phyloP scores from a whole-genome alignment of 2,329 filamentous ascomycete species.

The Pseudogymnoascus destructans region DNA sequence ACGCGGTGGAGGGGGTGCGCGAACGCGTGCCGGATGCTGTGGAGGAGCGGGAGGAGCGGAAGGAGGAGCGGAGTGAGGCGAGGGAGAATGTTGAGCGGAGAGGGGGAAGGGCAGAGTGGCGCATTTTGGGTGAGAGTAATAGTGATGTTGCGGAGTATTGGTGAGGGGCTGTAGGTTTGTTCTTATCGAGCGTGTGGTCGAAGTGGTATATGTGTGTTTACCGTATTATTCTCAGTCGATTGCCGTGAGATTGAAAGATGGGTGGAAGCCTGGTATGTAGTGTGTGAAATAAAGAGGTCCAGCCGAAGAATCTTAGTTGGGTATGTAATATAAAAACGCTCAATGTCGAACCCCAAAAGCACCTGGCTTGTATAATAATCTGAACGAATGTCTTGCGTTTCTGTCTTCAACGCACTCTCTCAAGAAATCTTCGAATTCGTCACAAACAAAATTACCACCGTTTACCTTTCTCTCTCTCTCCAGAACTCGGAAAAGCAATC shows the following conservation, averaged over 20 bases:
- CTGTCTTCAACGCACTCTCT: neutral
- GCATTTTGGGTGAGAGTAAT: conserved; percentile 19
- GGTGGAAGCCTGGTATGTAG: neutral
- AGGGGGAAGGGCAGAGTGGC: conserved; percentile 22
- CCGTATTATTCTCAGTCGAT: neutral
- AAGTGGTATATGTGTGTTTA: neutral
- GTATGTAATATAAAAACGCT: conserved; percentile 5
- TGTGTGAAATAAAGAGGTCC: conserved; percentile 7
- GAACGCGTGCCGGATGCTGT: conserved; percentile 22
- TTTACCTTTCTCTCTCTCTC: neutral
- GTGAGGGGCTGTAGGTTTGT: neutral
- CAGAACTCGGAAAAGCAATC: conserved; percentile 8
- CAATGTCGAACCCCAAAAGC: conserved; percentile 5
- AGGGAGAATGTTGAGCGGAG: conserved; percentile 33
- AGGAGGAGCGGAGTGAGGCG: conserved; percentile 37
- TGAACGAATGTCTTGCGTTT: conserved; percentile 1
- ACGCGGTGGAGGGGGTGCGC: conserved; percentile 34
- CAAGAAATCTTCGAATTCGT: neutral
- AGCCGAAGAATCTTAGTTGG: conserved; percentile 8
- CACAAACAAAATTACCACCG: conserved; percentile 1
- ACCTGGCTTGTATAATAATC: neutral
- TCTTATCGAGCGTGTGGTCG: neutral
- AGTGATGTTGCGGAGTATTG: neutral
- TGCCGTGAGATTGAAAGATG: neutral
- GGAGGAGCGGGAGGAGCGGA: conserved; percentile 36